A percentile compares a stretch with the other conserved stretches of the same genome.
These are phyloP conservation scores for Mucor irregularis DNA, from an alignment of 371 early-diverging fungal species.

Conservation along the genomic window DNA sequence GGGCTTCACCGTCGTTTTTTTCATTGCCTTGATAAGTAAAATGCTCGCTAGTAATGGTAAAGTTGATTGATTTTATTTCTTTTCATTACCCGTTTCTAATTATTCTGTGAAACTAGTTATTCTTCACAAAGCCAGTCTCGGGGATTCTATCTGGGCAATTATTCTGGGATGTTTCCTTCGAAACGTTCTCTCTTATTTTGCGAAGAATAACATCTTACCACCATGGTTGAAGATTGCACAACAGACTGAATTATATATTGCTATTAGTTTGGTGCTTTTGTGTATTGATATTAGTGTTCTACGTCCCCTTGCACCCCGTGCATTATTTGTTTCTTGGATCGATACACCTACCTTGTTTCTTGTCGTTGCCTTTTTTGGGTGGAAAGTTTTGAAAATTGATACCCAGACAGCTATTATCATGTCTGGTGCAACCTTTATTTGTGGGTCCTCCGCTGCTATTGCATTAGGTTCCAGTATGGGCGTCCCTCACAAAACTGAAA, in stretches of 20 bases:
- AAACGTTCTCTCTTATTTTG: slow-evolving; percentile 38
- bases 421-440: slow-evolving; percentile 65
- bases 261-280: slow-evolving; percentile 57
- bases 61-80: not conserved
- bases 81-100: not conserved
- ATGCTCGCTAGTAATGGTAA: slow-evolving; percentile 60
- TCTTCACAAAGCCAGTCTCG: slow-evolving; percentile 52
- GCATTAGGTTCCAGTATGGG: slow-evolving; percentile 61
- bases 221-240: slow-evolving; percentile 60
- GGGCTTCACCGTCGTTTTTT: slow-evolving; percentile 53
- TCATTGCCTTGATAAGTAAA: slow-evolving; percentile 54
- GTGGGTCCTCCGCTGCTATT: slow-evolving; percentile 67
- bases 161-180: slow-evolving; percentile 55
- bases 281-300: slow-evolving; percentile 61
- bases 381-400: slow-evolving; percentile 55
- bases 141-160: slow-evolving; percentile 68
- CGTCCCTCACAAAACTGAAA: slow-evolving; percentile 56
- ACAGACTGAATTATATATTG: slow-evolving; percentile 65
- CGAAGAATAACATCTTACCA: slow-evolving; percentile 43
- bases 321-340: slow-evolving; percentile 65
- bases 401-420: slow-evolving; percentile 61
- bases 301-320: slow-evolving; percentile 57
- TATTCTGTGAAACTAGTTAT: slow-evolving; percentile 18
- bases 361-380: slow-evolving; percentile 53
- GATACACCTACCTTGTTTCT: slow-evolving; percentile 62